Conservation (phyloP, 345 rosid species). For the Carallia pectinifolia region DNA sequence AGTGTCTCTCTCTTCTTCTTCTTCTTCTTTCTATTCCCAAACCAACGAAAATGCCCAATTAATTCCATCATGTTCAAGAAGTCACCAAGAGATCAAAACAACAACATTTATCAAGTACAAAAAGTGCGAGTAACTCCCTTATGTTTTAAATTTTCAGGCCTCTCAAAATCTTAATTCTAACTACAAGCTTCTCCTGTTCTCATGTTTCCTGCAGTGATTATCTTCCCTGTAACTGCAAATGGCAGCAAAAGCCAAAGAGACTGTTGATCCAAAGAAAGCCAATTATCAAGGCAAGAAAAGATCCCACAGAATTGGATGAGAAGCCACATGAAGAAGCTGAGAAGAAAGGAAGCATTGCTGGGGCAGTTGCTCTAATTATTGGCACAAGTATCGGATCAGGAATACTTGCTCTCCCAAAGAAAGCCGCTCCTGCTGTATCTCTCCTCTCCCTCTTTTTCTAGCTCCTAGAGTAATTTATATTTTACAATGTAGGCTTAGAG, state of each 20-base stretch:
- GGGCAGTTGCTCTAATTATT: slow-evolving; percentile 58
- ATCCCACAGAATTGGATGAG: slow-evolving; percentile 3
- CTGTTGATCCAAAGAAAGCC: not conserved
- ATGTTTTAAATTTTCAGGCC: not conserved
- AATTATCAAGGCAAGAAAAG: slow-evolving; percentile 22
- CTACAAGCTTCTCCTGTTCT: not conserved
- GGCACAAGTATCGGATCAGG: slow-evolving; percentile 69
- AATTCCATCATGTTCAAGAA: slow-evolving; percentile 4
- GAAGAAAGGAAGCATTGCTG: slow-evolving; percentile 50
- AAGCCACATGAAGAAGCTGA: not conserved
- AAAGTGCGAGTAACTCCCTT: slow-evolving; percentile 19
- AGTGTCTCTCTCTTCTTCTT: slow-evolving; percentile 19
- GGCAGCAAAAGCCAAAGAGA: slow-evolving; percentile 21
- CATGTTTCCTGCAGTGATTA: slow-evolving; percentile 8
- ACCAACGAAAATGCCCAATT: not conserved
- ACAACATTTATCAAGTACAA: slow-evolving; percentile 20
- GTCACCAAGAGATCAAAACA: not conserved
- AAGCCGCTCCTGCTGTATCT: slow-evolving; percentile 62
- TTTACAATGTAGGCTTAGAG: too few species aligned
- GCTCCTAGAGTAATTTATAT: too few species aligned
- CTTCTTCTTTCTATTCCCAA: not conserved
- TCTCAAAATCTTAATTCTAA: not conserved
- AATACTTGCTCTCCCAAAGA: slow-evolving; percentile 56
- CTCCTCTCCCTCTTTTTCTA: not conserved
- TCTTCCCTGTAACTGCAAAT: slow-evolving; percentile 19